These are phyloP conservation scores for Golubevia pallescens DNA, from an alignment of 1,284 basidiomycete genomes.

Conservation along the genomic window DNA sequence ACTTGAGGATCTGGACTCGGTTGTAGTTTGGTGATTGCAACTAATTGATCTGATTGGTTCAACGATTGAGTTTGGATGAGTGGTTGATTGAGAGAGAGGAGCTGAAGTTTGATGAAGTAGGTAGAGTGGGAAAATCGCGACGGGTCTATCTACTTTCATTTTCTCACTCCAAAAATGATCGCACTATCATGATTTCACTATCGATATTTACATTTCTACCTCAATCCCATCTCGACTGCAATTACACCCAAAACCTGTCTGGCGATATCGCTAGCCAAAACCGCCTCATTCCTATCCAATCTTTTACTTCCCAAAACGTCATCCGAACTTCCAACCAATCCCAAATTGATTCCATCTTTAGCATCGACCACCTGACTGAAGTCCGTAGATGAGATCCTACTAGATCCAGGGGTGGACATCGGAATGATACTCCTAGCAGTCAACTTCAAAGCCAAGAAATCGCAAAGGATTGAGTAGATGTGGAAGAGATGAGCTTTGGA, in stretches of 20 bases:
- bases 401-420: constrained; percentile 4
- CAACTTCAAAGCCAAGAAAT: not conserved
- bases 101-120: too few species aligned
- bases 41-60: too few species aligned
- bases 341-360: not conserved
- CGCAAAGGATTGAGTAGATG: constrained; percentile 9
- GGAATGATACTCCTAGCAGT: constrained; percentile 4
- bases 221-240: not conserved
- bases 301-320: constrained; percentile 6
- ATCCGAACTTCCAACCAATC: constrained; percentile 7
- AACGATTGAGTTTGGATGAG: too few species aligned
- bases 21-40: too few species aligned
- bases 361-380: not conserved
- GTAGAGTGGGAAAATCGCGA: too few species aligned
- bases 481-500: constrained; percentile 8
- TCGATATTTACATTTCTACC: not conserved
- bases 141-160: too few species aligned
- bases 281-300: constrained; percentile 5
- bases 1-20: too few species aligned
- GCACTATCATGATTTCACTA: too few species aligned
- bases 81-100: too few species aligned
- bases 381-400: constrained; percentile 1
- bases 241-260: constrained; percentile 4
- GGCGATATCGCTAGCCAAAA: constrained; percentile 5
- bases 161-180: too few species aligned